Base-by-base conservation (phyloP, 2,329 filamentous ascomycete genomes). In the Colletotrichum horii region DNA sequence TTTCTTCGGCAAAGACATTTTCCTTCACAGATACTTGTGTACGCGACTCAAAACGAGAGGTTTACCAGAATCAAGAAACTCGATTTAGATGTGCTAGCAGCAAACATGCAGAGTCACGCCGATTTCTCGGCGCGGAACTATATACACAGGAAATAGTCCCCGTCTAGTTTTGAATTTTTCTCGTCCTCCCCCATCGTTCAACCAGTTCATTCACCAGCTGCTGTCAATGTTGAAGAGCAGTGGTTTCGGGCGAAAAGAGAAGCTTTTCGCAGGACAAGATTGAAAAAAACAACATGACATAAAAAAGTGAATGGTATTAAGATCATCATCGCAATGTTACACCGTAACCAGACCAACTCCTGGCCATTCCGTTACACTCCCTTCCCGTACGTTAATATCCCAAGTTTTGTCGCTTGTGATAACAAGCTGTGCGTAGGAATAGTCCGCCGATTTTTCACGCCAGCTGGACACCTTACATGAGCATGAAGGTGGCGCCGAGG, bases 401-500 rank as follows among this genome's bases (percentile, higher is more conserved):
- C 38, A 36, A 38, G 24, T 56, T 22, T 52, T 22, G 67, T 61
- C 15, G n/a, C 22, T 26, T 61, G 66, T 36, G 26, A 43, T 60
- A 43, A 60, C 52, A 60, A 30, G 55, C n/a, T 34, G 52, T n/a
- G 28, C 14, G 24, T 52, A 26, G 28, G 19, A 22, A 11, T 19
- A 12, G 4, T 22, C 7, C 30, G 28, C 58, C 19, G 16, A 22
- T 4, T 34, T 22, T 2, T 32, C n/a, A 22, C 19, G 8, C 12
- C 30, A 22, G 16, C 58, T 14, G n/a, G 5, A 32, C 64, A 36
- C 16, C 52, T 75, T 82, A 83, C 76, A 84, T 73, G 52, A 91
- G 82, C 79, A 90, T 78, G 74, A 90, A 82, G 73, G 85, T 83
- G 38, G 84, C 85, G 70, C 82, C 88, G 38, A 88, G 75, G 75